Conservation (phyloP, 441 rosid species). For the Isatis lusitanica region DNA sequence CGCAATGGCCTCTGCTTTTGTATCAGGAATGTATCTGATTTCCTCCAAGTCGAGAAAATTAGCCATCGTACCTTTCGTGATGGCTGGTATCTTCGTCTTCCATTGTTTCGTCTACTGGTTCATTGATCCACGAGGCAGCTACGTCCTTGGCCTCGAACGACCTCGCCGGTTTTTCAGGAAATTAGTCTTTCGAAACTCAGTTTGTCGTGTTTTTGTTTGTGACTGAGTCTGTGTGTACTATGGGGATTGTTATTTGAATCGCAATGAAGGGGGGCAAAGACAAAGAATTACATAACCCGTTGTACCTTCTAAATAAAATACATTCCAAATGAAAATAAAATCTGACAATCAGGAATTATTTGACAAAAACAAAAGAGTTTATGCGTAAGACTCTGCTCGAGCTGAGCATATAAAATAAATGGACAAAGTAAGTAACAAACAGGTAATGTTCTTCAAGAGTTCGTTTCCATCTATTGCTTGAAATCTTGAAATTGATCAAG, state of each 20-base stretch:
- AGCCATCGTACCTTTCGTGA: slow-evolving; percentile 24
- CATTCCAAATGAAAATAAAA: slow-evolving; percentile 4
- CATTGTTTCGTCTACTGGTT: slow-evolving; percentile 39
- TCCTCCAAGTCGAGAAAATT: slow-evolving; percentile 18
- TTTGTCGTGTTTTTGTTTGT: slow-evolving; percentile 19
- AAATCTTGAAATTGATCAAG: slow-evolving; percentile 7
- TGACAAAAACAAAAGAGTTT: not conserved
- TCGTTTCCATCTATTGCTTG: not conserved
- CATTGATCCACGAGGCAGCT: slow-evolving; percentile 40
- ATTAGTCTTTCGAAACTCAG: slow-evolving; percentile 21
- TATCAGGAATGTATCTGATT: slow-evolving; percentile 40
- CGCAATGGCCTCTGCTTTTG: slow-evolving; percentile 39
- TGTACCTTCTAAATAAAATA: slow-evolving; percentile 8
- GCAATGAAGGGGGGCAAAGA: too few species aligned
- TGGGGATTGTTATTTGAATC: not conserved
- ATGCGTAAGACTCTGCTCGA: slow-evolving; percentile 2
- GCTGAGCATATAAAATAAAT: slow-evolving; percentile 3
- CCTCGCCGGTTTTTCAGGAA: not conserved
- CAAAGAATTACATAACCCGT: not conserved
- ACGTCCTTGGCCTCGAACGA: slow-evolving; percentile 26
- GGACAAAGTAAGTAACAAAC: slow-evolving; percentile 14
- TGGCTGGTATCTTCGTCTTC: slow-evolving; percentile 29
- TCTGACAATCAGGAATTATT: not conserved
- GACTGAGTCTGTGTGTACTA: not conserved
- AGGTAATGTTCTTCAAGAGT: not conserved